A percentile compares a stretch with the other conserved stretches of the same genome.
phyloP scores from a whole-genome alignment of 2,329 filamentous ascomycete species.

The Nemania serpens region DNA sequence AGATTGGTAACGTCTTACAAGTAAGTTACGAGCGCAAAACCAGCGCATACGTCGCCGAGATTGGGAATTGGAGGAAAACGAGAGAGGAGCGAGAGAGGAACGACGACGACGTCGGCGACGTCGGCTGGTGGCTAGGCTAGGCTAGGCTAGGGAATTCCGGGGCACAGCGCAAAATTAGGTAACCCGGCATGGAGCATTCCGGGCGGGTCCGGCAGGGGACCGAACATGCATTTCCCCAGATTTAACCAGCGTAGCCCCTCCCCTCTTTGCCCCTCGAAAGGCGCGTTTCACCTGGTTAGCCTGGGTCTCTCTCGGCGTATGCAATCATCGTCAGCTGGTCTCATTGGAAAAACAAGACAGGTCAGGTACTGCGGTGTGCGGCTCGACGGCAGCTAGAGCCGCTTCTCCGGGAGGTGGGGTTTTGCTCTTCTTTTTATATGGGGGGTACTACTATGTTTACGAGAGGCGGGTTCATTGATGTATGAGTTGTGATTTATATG shows the following conservation, averaged over 20 bases:
- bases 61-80: conserved; percentile 11
- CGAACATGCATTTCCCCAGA: too few relatives aligned
- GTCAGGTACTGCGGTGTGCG: neutral
- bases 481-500: too few relatives aligned
- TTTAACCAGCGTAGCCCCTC: too few relatives aligned
- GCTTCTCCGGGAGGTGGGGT: conserved; percentile 17
- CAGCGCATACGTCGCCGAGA: neutral
- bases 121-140: neutral
- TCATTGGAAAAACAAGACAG: neutral
- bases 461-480: too few relatives aligned
- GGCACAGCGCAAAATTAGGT: conserved; percentile 12
- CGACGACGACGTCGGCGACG: too few relatives aligned
- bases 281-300: too few relatives aligned
- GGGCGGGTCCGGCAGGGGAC: neutral
- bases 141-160: neutral
- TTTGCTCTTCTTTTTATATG: too few relatives aligned
- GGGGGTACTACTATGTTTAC: too few relatives aligned
- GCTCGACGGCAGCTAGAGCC: conserved; percentile 23
- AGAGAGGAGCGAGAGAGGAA: too few relatives aligned
- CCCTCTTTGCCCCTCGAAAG: too few relatives aligned
- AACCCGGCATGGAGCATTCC: conserved; percentile 26
- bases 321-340: neutral
- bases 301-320: too few relatives aligned
- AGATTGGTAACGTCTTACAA: conserved; percentile 2
- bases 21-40: too few relatives aligned